Evolutionary conservation across 345 rosid species (phyloP).

Genomic region (Acer saccharum): DNA sequence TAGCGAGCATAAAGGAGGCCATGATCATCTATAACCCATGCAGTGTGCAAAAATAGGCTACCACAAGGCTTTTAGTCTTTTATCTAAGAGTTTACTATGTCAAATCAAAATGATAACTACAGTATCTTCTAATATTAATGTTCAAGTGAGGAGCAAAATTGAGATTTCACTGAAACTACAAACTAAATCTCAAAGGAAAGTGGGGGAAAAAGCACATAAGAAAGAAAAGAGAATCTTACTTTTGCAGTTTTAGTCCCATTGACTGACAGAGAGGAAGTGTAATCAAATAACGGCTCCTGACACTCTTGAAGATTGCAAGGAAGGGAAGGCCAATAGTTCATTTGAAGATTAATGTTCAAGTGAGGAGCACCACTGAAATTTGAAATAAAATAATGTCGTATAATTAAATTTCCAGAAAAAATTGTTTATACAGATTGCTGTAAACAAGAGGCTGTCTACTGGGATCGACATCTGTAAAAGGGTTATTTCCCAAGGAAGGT

Average conservation of each 20-base stretch:
- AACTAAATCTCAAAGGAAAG: background rate
- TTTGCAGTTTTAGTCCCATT: slow-evolving; percentile 86
- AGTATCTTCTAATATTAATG: background rate
- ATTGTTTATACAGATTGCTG: background rate
- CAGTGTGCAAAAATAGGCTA: background rate
- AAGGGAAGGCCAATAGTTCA: slow-evolving; percentile 98
- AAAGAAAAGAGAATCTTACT: slow-evolving; percentile 40
- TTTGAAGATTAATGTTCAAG: slow-evolving; percentile 92
- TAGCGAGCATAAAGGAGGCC: background rate
- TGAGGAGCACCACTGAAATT: slow-evolving; percentile 84
- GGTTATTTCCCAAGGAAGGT: background rate
- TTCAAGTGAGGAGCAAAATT: background rate
- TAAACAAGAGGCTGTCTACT: background rate
- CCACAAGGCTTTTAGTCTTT: no score
- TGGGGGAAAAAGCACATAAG: background rate
- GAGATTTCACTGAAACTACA: background rate
- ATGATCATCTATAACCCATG: background rate
- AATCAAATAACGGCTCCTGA: slow-evolving; percentile 90
- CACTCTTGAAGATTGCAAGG: slow-evolving; percentile 86
- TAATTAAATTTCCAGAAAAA: slow-evolving; percentile 6
- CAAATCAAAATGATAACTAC: background rate
- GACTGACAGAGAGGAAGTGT: slow-evolving; percentile 57
- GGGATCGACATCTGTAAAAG: background rate
- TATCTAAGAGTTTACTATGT: background rate
- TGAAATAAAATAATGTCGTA: background rate